Conservation (phyloP, 1,284 basidiomycete species). For the Pseudomicrostroma phylloplanum region DNA sequence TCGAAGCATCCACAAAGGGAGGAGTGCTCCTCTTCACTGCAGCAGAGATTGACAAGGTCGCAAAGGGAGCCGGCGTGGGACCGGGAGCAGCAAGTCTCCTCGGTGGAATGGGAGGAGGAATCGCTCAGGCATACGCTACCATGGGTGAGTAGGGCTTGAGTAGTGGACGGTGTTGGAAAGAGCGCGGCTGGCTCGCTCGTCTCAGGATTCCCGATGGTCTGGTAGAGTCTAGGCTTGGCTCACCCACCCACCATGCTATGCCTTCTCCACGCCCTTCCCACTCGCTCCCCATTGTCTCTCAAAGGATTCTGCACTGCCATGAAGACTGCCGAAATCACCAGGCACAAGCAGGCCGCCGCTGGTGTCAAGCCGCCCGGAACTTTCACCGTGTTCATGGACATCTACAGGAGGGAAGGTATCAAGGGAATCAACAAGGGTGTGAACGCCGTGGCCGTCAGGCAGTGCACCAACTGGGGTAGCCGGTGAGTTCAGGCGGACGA, state of each 20-base stretch:
- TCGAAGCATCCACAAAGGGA: slow-evolving; percentile 98
- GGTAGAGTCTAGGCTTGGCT: too few relatives aligned
- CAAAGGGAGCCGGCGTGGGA: slow-evolving; percentile 64
- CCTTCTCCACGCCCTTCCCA: neutral
- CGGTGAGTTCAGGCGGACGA: slow-evolving; percentile 58
- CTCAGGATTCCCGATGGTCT: too few relatives aligned
- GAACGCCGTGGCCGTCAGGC: slow-evolving; percentile 87
- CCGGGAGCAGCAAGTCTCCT: slow-evolving; percentile 79
- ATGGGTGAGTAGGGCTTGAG: too few relatives aligned
- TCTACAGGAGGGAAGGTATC: slow-evolving; percentile 86
- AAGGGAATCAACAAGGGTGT: slow-evolving; percentile 99
- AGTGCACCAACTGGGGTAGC: slow-evolving; percentile 99
- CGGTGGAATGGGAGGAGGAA: slow-evolving; percentile 94
- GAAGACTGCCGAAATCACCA: slow-evolving; percentile 79
- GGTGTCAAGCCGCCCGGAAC: slow-evolving; percentile 88
- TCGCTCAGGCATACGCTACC: slow-evolving; percentile 96
- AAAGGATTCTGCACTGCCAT: slow-evolving; percentile 78
- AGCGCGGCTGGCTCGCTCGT: too few relatives aligned
- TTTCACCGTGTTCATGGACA: slow-evolving; percentile 79
- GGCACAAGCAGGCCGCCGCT: slow-evolving; percentile 84
- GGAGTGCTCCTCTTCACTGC: slow-evolving; percentile 93
- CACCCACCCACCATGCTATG: too few relatives aligned
- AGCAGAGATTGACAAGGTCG: slow-evolving; percentile 78
- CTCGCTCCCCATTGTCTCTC: too few relatives aligned
- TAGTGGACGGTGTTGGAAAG: too few relatives aligned